Evolutionary conservation across 2,329 filamentous ascomycete genomes (phyloP).

Genomic region (Neopestalotiopsis rosae): DNA sequence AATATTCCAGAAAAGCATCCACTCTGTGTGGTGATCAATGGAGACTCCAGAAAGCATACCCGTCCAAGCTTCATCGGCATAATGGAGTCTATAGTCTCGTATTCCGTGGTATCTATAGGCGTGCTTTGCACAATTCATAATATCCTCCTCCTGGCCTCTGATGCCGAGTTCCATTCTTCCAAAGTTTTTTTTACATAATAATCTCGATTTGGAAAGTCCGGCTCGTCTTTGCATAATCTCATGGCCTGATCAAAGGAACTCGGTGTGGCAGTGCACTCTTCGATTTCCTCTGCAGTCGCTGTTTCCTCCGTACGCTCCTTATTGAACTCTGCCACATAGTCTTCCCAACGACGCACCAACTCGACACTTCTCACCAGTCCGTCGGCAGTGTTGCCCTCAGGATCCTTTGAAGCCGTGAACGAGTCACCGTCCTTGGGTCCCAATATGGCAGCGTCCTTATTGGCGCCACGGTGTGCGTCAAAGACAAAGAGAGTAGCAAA

Average conservation of each 20-base stretch:
- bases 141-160: not conserved
- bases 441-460: constrained; percentile 35
- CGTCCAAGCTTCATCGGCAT: too few species aligned
- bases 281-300: not conserved
- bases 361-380: constrained; percentile 28
- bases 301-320: not conserved
- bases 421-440: constrained; percentile 33
- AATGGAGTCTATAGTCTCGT: too few species aligned
- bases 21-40: too few species aligned
- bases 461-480: constrained; percentile 38
- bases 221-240: not conserved
- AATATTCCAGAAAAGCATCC: too few species aligned
- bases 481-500: constrained; percentile 44
- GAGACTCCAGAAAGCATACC: too few species aligned
- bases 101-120: not conserved
- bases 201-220: constrained; percentile 7
- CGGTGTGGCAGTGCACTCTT: not conserved
- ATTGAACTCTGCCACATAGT: not conserved
- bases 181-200: constrained; percentile 1
- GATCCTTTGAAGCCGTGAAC: constrained; percentile 28
- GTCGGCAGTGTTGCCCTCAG: constrained; percentile 24
- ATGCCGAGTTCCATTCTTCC: not conserved
- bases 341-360: constrained; percentile 5
- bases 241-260: not conserved
- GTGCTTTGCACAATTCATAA: not conserved